Conservation (phyloP, 1,284 basidiomycete genomes). For the Pascua sp. region DNA sequence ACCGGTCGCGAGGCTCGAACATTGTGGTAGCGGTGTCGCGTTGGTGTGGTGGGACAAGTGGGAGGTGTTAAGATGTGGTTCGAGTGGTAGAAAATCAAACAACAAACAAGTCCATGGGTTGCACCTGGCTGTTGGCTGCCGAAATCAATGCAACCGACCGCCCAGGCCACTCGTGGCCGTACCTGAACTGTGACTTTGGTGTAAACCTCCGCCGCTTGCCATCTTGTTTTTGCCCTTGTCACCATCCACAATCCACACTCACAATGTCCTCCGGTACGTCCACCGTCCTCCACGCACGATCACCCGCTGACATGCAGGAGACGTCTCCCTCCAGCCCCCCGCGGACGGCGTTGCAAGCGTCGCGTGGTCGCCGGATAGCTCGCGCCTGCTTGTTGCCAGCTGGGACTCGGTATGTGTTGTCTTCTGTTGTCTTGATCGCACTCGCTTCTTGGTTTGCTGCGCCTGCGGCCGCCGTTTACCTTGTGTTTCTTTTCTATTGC, state of each 20-base stretch:
- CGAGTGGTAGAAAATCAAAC: too few species aligned
- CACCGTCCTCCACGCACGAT: neutral
- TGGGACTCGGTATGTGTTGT: constrained; percentile 75
- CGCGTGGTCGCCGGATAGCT: constrained; percentile 74
- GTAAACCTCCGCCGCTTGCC: too few species aligned
- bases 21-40: constrained; percentile 1
- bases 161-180: too few species aligned
- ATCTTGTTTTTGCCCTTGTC: too few species aligned
- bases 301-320: constrained; percentile 20
- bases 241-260: too few species aligned
- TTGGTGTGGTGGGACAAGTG: neutral
- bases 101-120: too few species aligned
- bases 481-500: constrained; percentile 57
- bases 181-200: too few species aligned
- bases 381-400: constrained; percentile 71
- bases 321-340: constrained; percentile 57
- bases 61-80: too few species aligned
- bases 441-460: too few species aligned
- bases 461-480: neutral
- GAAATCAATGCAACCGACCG: too few species aligned
- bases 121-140: neutral
- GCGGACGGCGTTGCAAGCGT: constrained; percentile 79
- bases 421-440: neutral
- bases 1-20: constrained; percentile 27
- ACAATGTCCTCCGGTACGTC: neutral